Conservation (phyloP, 257 asterid species). For the Misopates orontium region DNA sequence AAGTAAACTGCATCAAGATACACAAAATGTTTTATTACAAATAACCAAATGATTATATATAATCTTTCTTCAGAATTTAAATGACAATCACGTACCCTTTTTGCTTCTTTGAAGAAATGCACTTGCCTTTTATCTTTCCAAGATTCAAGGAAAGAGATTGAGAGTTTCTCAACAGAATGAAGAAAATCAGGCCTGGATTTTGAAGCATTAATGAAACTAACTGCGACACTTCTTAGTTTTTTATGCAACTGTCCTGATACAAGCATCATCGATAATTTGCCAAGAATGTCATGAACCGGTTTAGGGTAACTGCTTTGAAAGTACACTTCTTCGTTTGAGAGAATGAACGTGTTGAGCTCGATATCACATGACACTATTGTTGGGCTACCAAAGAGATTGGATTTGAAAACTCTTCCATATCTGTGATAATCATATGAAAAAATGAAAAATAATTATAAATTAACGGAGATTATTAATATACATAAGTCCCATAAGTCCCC, state of each 20-base stretch:
- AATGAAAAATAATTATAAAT: no score
- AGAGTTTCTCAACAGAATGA: constrained; percentile 32
- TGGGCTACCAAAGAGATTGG: constrained; percentile 64
- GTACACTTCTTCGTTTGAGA: constrained; percentile 64
- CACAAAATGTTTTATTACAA: not conserved
- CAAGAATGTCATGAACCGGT: constrained; percentile 59
- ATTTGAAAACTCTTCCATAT: constrained; percentile 65
- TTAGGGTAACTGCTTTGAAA: constrained; percentile 68
- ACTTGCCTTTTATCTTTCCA: constrained; percentile 41
- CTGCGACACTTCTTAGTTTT: constrained; percentile 47
- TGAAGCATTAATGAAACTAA: constrained; percentile 47
- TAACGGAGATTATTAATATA: no score
- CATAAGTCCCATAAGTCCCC: no score
- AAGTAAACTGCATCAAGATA: constrained; percentile 55
- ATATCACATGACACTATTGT: constrained; percentile 77
- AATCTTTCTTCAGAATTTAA: no score
- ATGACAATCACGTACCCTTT: constrained; percentile 45
- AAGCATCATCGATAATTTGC: constrained; percentile 53
- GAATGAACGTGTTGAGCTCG: constrained; percentile 53
- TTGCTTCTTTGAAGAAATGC: constrained; percentile 54
- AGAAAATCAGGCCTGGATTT: constrained; percentile 46
- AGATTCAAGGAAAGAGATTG: constrained; percentile 32
- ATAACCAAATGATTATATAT: no score
- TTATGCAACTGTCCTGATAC: constrained; percentile 60
- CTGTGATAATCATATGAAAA: constrained; percentile 20